Base-by-base conservation (phyloP, 495 filamentous ascomycete genomes). In the Neurospora pannonica region DNA sequence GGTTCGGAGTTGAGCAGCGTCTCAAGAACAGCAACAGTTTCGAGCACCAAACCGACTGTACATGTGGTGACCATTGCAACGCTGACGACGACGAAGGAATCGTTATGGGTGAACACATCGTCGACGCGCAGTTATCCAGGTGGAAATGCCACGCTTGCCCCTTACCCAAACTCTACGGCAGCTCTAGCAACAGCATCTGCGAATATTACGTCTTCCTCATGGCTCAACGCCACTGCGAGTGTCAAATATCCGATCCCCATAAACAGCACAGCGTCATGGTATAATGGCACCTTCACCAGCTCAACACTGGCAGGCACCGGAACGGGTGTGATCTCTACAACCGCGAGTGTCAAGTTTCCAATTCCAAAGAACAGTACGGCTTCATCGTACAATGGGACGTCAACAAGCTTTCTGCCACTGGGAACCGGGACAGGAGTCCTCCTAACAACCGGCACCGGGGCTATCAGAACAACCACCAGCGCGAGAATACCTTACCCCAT, bases 401-500 rank as follows among this genome's bases (percentile, higher is more conserved):
- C 75, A n/a, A 37, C 69, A 2, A 36, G 37, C 21, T 70, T 46
- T 19, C 31, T 19, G 0, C 36, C 38, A 2, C 21, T 19, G 34
- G 36, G 46, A 7, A 70, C 42, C n/a, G 37, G 70, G 5, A 31
- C 24, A 43, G 38, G 9, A 17, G 7, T 21, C 36, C 0, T 39
- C 11, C n/a, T 39, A 17, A 9, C 34, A n/a, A 72, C 21, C 38
- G 48, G 48, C 0, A 62, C 11, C 21, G 31, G 34, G 0, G 15
- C 43, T 13, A 43, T 62, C 24, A 37, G 0, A 37, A 67, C 54
- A 42, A 71, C 36, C 46, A 11, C 71, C 17, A 67, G 19, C 3
- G 70, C 73, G 17, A 46, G 73, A 24, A 39, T 71, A 2, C n/a
- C 73, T 1, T 75, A 74, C 36, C 69, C 60, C 17, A 71, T 72